Conservation (phyloP, 23 red algal genomes). For the Gracilaria gracilis region DNA sequence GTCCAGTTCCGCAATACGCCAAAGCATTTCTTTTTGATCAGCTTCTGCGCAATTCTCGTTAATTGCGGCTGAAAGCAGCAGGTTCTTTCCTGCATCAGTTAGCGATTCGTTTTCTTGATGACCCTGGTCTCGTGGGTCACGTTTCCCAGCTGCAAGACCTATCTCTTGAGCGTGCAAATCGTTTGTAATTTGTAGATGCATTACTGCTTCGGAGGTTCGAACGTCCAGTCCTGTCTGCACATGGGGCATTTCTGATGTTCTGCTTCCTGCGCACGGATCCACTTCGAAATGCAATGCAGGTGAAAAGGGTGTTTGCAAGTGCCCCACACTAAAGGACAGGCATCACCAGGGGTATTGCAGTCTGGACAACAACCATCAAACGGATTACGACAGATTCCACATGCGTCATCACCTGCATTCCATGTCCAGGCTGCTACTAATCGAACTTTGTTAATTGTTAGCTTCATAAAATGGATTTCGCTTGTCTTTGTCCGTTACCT, state of each 20-base stretch:
- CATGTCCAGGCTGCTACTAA: slow-evolving; percentile 94
- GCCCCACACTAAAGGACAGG: slow-evolving; percentile 88
- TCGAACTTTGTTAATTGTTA: slow-evolving; percentile 61
- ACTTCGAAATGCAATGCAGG: slow-evolving; percentile 95
- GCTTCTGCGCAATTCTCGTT: neutral
- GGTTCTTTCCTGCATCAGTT: neutral
- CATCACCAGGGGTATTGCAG: slow-evolving; percentile 86
- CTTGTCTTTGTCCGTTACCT: neutral
- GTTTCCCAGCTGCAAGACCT: neutral
- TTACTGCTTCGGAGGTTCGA: slow-evolving; percentile 34
- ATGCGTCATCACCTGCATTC: slow-evolving; percentile 88
- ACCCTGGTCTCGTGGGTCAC: neutral
- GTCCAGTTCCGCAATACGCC: neutral
- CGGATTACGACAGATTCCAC: slow-evolving; percentile 90
- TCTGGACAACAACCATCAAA: slow-evolving; percentile 94
- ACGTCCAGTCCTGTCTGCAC: slow-evolving; percentile 92
- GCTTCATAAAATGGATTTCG: slow-evolving; percentile 50
- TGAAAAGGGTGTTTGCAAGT: slow-evolving; percentile 92
- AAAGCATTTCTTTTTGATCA: neutral
- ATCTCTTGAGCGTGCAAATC: neutral
- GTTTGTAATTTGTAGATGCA: neutral
- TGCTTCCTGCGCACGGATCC: slow-evolving; percentile 66
- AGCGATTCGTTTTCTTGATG: neutral
- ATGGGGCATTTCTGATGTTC: slow-evolving; percentile 85
- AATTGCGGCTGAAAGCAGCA: neutral